These are phyloP conservation scores for Chrysoporthe austroafricana DNA, from an alignment of 2,329 filamentous ascomycete genomes.

Conservation along the genomic window DNA sequence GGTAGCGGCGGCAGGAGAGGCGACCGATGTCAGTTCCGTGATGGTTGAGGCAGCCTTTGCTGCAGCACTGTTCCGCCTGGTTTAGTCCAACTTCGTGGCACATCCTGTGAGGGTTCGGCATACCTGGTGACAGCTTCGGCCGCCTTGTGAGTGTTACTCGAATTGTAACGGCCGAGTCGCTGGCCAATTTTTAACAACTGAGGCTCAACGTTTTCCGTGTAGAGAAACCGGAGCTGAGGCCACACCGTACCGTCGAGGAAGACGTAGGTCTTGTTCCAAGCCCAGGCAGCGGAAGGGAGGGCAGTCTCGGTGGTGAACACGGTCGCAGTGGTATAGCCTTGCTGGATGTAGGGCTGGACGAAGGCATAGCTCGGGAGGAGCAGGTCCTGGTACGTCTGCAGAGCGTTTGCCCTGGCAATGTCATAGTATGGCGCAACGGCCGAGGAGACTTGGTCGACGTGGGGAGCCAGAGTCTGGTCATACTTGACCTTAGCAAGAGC, in stretches of 20 bases:
- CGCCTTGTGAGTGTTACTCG: slow-evolving; percentile 42
- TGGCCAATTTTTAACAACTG: slow-evolving; percentile 92
- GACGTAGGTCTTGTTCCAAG: slow-evolving; percentile 68
- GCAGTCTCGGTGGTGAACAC: slow-evolving; percentile 70
- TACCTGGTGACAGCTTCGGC: slow-evolving; percentile 38
- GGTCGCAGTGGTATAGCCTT: slow-evolving; percentile 69
- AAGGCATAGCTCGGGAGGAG: slow-evolving; percentile 76
- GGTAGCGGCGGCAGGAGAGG: slow-evolving; percentile 32
- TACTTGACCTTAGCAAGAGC: slow-evolving; percentile 67
- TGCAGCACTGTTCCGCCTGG: slow-evolving; percentile 31
- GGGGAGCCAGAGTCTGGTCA: slow-evolving; percentile 70
- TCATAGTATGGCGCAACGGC: slow-evolving; percentile 73
- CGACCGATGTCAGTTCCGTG: slow-evolving; percentile 39
- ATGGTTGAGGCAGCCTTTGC: slow-evolving; percentile 43
- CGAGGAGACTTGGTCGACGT: slow-evolving; percentile 66
- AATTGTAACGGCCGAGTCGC: slow-evolving; percentile 77
- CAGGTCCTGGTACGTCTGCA: slow-evolving; percentile 72
- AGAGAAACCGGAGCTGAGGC: slow-evolving; percentile 79
- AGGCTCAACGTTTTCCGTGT: slow-evolving; percentile 91
- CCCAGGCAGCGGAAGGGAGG: slow-evolving; percentile 72
- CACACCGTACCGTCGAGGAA: slow-evolving; percentile 80
- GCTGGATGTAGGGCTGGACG: slow-evolving; percentile 73
- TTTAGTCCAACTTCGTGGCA: neutral
- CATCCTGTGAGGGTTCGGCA: slow-evolving; percentile 1
- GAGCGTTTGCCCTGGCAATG: slow-evolving; percentile 62